These are phyloP conservation scores for Cladorrhinum sp. DNA, from an alignment of 2,329 filamentous ascomycete species.

Conservation along the genomic window DNA sequence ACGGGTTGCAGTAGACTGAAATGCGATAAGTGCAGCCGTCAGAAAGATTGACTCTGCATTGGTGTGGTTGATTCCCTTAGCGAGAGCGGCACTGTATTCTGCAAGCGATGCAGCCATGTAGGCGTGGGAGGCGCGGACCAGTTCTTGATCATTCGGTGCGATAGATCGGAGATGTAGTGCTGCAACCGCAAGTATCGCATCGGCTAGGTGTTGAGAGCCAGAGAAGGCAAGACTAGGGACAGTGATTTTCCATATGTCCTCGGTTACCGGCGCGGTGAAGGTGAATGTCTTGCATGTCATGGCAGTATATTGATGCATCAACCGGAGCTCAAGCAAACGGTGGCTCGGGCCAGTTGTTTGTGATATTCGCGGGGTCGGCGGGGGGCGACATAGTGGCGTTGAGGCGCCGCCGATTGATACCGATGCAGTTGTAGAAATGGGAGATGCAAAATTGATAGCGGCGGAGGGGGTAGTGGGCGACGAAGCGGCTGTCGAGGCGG, in stretches of 20 bases:
- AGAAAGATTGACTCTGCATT: constrained; percentile 64
- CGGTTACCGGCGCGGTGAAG: constrained; percentile 48
- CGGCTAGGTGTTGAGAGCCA: constrained; percentile 57
- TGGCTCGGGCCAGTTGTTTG: constrained; percentile 38
- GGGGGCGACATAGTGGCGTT: constrained; percentile 32
- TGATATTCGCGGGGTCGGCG: constrained; percentile 35
- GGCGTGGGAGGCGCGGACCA: constrained; percentile 61
- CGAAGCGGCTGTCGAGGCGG: constrained; percentile 34
- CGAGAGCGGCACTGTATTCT: constrained; percentile 57
- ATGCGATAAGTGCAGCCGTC: constrained; percentile 62
- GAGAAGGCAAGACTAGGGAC: constrained; percentile 61
- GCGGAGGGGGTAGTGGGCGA: constrained; percentile 26
- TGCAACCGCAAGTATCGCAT: constrained; percentile 62
- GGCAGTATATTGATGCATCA: constrained; percentile 64
- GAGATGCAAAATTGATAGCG: constrained; percentile 28
- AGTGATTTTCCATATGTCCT: constrained; percentile 57
- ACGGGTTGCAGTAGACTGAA: constrained; percentile 63
- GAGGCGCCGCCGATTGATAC: constrained; percentile 31
- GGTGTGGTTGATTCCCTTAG: constrained; percentile 52
- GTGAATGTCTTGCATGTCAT: constrained; percentile 59
- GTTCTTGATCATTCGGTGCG: constrained; percentile 54
- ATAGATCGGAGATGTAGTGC: constrained; percentile 60
- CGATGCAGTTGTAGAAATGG: constrained; percentile 21
- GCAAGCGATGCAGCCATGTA: constrained; percentile 63
- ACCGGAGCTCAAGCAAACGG: constrained; percentile 56